Evolutionary conservation across 768 basidiomycete species (phyloP).

Genomic region (Zangia roseola): DNA sequence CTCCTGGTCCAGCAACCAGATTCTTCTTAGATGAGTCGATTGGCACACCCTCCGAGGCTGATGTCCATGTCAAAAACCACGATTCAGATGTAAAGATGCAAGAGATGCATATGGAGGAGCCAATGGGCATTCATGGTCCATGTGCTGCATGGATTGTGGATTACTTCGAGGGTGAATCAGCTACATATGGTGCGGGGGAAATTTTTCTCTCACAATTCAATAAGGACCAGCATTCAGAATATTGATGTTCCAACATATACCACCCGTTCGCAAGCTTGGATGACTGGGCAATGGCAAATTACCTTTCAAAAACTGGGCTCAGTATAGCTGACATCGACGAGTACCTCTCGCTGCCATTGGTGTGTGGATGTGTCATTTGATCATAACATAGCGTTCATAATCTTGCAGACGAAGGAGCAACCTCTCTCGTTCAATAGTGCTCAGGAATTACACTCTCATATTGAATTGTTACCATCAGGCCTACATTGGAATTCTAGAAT

Average conservation of each 20-base stretch:
- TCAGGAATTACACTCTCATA: constrained; percentile 18
- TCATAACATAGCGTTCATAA: too few relatives aligned
- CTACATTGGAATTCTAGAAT: constrained; percentile 19
- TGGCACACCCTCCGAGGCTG: too few relatives aligned
- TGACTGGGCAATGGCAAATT: constrained; percentile 34
- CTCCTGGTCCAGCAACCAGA: too few relatives aligned
- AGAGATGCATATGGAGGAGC: too few relatives aligned
- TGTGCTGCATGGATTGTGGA: not conserved
- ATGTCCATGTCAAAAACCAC: not conserved
- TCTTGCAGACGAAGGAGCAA: not conserved
- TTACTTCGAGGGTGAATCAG: not conserved
- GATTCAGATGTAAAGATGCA: too few relatives aligned
- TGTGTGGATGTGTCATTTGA: constrained; percentile 19
- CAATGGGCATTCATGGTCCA: too few relatives aligned
- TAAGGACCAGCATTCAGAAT: not conserved
- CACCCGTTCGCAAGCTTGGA: constrained; percentile 32
- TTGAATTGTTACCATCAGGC: constrained; percentile 22
- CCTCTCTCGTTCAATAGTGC: constrained; percentile 24
- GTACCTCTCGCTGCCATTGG: constrained; percentile 27
- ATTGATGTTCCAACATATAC: constrained; percentile 10
- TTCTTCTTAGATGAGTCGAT: too few relatives aligned
- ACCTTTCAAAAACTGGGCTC: constrained; percentile 26
- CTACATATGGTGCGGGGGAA: not conserved
- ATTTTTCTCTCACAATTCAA: not conserved
- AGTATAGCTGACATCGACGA: constrained; percentile 30